These are phyloP conservation scores for Diplotaxis tenuifolia DNA, from an alignment of 345 rosid genomes.

Conservation along the genomic window DNA sequence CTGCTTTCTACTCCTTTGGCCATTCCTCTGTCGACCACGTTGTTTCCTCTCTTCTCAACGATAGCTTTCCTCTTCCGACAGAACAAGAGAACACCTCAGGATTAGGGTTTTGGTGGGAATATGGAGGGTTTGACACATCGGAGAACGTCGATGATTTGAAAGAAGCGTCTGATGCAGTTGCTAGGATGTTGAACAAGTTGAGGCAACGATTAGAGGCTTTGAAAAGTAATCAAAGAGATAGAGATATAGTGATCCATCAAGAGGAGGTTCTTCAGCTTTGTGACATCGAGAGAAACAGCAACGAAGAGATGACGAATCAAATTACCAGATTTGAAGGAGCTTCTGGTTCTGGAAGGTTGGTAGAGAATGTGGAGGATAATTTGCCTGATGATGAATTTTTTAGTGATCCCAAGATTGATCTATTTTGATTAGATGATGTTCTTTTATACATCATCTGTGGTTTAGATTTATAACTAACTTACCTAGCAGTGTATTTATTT, in stretches of 20 bases:
- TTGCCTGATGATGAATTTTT: not conserved
- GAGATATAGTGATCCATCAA: not conserved
- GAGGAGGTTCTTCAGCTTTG: not conserved
- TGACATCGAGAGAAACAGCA: not conserved
- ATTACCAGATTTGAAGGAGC: not conserved
- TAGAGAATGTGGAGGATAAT: not conserved
- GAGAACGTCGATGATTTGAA: conserved; percentile 17
- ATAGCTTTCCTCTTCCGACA: not conserved
- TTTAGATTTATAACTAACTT: not conserved
- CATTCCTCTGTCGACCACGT: conserved; percentile 27
- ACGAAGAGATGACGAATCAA: not conserved
- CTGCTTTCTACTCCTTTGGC: conserved; percentile 30
- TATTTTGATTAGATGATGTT: not conserved
- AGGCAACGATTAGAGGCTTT: conserved; percentile 1
- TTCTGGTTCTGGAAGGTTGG: not conserved
- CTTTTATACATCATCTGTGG: not conserved
- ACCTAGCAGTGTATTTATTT: not conserved
- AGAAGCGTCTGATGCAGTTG: not conserved
- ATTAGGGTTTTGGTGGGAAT: conserved; percentile 33
- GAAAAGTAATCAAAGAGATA: conserved; percentile 1
- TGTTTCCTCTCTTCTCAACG: conserved; percentile 9
- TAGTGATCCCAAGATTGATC: not conserved
- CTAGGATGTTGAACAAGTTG: conserved; percentile 10
- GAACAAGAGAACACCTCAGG: not conserved
- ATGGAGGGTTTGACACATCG: not conserved